A percentile compares a stretch with the other conserved stretches of the same genome.
Evolutionary conservation across 352 stramenopile species (phyloP).

Genomic region (Phytophthora crassamura): DNA sequence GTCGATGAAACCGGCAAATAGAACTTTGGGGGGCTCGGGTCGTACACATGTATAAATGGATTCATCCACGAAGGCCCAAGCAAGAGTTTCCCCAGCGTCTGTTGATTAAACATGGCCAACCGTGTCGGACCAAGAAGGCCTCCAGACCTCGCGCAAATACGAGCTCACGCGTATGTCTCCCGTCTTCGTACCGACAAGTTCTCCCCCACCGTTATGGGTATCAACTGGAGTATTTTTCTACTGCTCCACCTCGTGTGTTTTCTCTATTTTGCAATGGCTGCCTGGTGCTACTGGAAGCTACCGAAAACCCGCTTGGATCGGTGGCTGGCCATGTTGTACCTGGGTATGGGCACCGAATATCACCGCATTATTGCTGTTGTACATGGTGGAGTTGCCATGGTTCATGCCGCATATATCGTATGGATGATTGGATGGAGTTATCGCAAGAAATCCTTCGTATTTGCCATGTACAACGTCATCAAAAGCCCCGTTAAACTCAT

Average conservation of each 20-base stretch:
- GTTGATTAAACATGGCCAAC: conserved; percentile 9
- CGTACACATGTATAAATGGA: too few species aligned
- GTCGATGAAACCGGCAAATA: too few species aligned
- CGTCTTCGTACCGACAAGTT: conserved; percentile 24
- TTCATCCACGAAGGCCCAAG: neutral
- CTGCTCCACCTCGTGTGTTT: conserved; percentile 34
- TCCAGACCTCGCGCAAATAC: conserved; percentile 18
- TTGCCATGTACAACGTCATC: conserved; percentile 34
- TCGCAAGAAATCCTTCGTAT: conserved; percentile 27
- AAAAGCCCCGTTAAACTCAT: conserved; percentile 5
- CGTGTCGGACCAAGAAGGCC: conserved; percentile 6
- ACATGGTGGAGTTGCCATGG: conserved; percentile 17
- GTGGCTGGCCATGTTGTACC: conserved; percentile 36
- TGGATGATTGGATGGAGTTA: conserved; percentile 35
- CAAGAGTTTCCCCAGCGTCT: neutral
- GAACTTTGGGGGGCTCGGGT: too few species aligned
- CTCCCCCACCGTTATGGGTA: conserved; percentile 12
- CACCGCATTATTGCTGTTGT: conserved; percentile 16
- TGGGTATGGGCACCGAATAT: conserved; percentile 33
- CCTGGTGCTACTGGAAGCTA: conserved; percentile 38
- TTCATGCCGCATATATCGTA: conserved; percentile 30
- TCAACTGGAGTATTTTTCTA: conserved; percentile 30
- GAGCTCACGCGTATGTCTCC: conserved; percentile 8
- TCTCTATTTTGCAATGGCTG: conserved; percentile 30
- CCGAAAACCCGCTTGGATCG: conserved; percentile 31